Base-by-base conservation (phyloP, 2,329 filamentous ascomycete genomes). In the Fusarium coicis region DNA sequence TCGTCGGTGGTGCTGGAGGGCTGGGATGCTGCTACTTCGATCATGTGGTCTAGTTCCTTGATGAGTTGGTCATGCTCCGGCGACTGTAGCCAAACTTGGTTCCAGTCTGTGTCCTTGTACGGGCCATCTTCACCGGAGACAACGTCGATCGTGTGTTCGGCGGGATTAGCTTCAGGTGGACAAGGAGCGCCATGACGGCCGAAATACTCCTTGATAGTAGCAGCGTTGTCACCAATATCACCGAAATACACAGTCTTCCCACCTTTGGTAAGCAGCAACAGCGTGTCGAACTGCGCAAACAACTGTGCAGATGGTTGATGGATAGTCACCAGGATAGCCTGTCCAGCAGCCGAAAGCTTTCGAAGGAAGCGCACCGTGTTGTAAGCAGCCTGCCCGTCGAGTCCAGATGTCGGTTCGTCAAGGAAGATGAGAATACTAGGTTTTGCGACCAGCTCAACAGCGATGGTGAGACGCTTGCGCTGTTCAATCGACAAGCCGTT, bases 101-200 rank as follows among this genome's bases (percentile, higher is more conserved):
- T 91, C 91, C 90, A 93, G 78, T 93, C 87, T 4, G 46, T 36
- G 9, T 59, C 46, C 66, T 84, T 76, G 72, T 81, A 63, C 79
- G 83, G 2, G 83, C 85, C 3, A 86, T 34, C 77, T 23, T 81
- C 78, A 0, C 87, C 87, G 1, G 88, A 87, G 8, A 87, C 85
- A 26, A 87, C 85, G 57, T 88, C 85, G 56, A 95, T 88, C 90
- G 94, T 94, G 84, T 91, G 93, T 79, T 94, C 93, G 1, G 93
- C 93, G 3, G 92, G 92, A 74, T 94, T 94, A 15, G 88, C 89
- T 1, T 89, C 87, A 1, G 83, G 74, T 3, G 87, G 87, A 68
- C 91, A 93, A 2, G 87, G 85, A 0, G 89, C 90, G 9, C 92
- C 93, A 70, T 93, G 87, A 34, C 84, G 83, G 55, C 88, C 88